These are phyloP conservation scores for Przewalskia tangutica DNA, from an alignment of 257 asterid genomes.

Conservation along the genomic window DNA sequence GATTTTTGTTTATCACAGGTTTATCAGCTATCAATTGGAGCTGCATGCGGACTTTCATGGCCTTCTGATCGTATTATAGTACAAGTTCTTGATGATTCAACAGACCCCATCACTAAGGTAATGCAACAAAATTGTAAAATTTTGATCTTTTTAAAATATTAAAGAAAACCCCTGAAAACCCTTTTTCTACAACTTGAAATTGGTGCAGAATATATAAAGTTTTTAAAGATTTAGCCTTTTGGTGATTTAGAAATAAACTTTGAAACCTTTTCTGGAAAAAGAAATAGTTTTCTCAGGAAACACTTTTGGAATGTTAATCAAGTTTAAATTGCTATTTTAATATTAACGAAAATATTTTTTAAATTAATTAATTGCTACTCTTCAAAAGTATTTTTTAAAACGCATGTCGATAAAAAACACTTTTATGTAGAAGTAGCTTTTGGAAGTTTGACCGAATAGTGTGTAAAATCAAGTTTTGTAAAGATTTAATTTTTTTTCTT, in stretches of 20 bases:
- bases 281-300: not conserved
- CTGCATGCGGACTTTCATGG: conserved; percentile 97
- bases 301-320: not conserved
- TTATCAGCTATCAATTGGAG: conserved; percentile 86
- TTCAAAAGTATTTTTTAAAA: not conserved
- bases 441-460: not conserved
- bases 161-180: not conserved
- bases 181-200: not conserved
- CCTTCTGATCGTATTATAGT: conserved; percentile 77
- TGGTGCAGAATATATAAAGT: not conserved
- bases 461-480: not conserved
- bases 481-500: not conserved
- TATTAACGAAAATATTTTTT: not conserved
- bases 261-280: too few species aligned
- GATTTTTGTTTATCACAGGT: conserved; percentile 29
- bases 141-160: not conserved
- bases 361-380: not conserved
- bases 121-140: not conserved
- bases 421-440: not conserved
- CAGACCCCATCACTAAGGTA: conserved; percentile 67
- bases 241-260: not conserved
- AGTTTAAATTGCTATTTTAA: not conserved
- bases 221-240: not conserved
- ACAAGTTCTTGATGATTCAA: conserved; percentile 92
- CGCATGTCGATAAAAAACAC: too few species aligned